phyloP scores from a whole-genome alignment of 2,329 filamentous ascomycete genomes.

The Ascochyta pisi region DNA sequence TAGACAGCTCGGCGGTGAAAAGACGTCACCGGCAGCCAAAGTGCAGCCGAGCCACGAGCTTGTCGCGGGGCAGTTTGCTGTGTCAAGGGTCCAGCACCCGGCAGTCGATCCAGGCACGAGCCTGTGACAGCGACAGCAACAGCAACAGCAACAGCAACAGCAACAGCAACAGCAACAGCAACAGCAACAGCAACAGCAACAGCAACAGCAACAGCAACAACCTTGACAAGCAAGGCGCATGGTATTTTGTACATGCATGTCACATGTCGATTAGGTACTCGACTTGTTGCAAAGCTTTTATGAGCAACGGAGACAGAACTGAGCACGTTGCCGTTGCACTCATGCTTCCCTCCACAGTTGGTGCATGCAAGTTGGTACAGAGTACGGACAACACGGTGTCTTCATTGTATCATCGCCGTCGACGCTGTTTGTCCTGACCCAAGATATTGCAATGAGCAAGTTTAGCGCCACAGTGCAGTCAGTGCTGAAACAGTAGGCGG shows the following conservation, averaged over 20 bases:
- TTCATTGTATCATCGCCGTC: constrained; percentile 7
- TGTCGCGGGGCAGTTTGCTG: constrained; percentile 5
- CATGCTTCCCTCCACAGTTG: background rate
- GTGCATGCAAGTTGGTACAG: background rate
- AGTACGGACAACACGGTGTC: constrained; percentile 1
- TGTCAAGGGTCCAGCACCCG: constrained; percentile 5
- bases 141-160: background rate
- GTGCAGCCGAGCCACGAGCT: constrained; percentile 5
- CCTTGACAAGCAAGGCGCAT: background rate
- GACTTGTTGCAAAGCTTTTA: background rate
- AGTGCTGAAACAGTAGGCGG: constrained; percentile 25
- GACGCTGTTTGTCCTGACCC: constrained; percentile 1
- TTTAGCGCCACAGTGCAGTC: constrained; percentile 40
- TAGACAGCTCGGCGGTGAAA: constrained; percentile 19
- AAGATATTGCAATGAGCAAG: constrained; percentile 39
- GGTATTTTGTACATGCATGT: background rate
- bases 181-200: background rate
- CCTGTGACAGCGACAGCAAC: background rate
- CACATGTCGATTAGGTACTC: background rate
- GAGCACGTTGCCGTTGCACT: background rate
- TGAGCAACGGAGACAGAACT: background rate
- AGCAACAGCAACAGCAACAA: background rate
- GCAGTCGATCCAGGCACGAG: constrained; percentile 9
- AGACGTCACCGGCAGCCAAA: constrained; percentile 35
- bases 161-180: background rate